Evolutionary conservation across 768 basidiomycete genomes (phyloP).

Genomic region (Boletus fagicola): DNA sequence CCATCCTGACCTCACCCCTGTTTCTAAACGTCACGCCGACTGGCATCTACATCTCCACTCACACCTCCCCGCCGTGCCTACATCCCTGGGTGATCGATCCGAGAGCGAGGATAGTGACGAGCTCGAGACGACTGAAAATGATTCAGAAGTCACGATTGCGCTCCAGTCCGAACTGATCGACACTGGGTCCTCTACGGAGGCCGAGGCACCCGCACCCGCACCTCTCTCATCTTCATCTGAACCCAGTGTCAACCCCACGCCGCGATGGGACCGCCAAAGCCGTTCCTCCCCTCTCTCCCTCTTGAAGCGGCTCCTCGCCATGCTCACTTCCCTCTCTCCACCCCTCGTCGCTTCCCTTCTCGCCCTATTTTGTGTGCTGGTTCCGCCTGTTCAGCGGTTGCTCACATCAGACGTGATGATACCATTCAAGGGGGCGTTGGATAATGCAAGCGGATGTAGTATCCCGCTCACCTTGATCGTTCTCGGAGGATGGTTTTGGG

Average conservation of each 20-base stretch:
- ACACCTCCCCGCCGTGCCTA: slow-evolving; percentile 23
- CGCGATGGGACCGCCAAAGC: slow-evolving; percentile 7
- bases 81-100: slow-evolving; percentile 25
- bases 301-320: background rate
- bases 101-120: slow-evolving; percentile 24
- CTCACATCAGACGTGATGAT: slow-evolving; percentile 58
- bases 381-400: slow-evolving; percentile 69
- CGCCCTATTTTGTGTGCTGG: slow-evolving; percentile 74
- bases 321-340: slow-evolving; percentile 73
- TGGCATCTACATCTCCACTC: background rate
- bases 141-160: slow-evolving; percentile 24
- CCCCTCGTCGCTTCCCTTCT: slow-evolving; percentile 79
- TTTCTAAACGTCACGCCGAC: background rate
- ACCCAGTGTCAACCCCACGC: background rate
- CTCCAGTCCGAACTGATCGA: slow-evolving; percentile 6
- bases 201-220: background rate
- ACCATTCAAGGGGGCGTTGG: slow-evolving; percentile 67
- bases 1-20: background rate
- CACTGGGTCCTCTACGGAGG: slow-evolving; percentile 14
- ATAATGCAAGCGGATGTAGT: slow-evolving; percentile 68
- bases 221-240: background rate
- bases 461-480: slow-evolving; percentile 90
- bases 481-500: slow-evolving; percentile 89
- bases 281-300: background rate
- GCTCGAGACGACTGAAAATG: slow-evolving; percentile 14